Base-by-base conservation (phyloP, 805 yeast genomes). In the Schwanniomyces occidentalis region DNA sequence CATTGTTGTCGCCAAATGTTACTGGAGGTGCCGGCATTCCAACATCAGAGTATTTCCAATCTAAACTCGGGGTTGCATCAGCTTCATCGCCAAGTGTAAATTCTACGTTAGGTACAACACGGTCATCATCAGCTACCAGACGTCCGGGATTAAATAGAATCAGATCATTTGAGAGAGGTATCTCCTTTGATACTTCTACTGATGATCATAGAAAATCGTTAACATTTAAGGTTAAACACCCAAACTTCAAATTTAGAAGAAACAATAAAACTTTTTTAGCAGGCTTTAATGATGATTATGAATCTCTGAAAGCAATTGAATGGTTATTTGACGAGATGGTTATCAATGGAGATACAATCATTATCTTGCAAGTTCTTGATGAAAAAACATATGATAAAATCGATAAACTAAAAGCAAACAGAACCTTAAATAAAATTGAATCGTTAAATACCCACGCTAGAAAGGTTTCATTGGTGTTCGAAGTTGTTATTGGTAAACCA, bases 251-350 rank as follows among this genome's bases (percentile, higher is more conserved):
- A 38, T 69, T 69, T 43, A 56, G 74, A 38, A 51, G 74, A 32
- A 68, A 67, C 44, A 69, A 69, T 49, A 69, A 68, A 44, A 64
- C 71, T 10, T 63, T 53, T 32, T 54, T 69, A 27, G 49, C 63
- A 3, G 74, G 73, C 3, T 69, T 52, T 49, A 63, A 62, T 44
- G 48, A 55, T 28, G 71, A 65, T 39, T 28, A 42, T 9, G 71
- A 63, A 41, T 63, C 70, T 8, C 40, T 60, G 24, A 55, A 52
- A 35, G 73, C 74, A 4, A 61, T 67, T 15, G 66, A 63, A 35
- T 69, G 74, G 74, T 50, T 67, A 19, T 62, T 69, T 44, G 71
- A 65, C 39, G 71, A 69, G 43, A 56, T 69, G 63, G 55, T 65
- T 8, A 52, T 66, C 17, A 51, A 63, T 49, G 74, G 74, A 9